Evolutionary conservation across 169 alveolate species (phyloP), one percentile per base, ranked within the genome.

Genomic region (Condylostoma magnum): DNA sequence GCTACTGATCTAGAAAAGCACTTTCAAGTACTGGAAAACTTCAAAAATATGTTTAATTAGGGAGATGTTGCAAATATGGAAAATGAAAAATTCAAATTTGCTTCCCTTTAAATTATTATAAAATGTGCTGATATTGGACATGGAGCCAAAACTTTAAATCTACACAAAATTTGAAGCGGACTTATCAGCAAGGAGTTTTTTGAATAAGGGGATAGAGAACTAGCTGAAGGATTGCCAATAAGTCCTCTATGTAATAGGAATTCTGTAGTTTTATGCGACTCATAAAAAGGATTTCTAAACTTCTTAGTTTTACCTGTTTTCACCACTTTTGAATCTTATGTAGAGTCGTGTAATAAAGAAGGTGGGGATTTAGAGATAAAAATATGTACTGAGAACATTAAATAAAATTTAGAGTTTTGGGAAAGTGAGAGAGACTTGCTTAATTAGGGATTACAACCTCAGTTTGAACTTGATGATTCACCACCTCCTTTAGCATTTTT

Each of bases 121-220:
- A 68, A 68, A n/a, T 47, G 68, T 22, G 77, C 77, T 15, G 77
- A 68, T 65, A 56, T 68, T 0, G 77, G 77, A 2, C 77, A 68
- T 47, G 38, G 63, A 5, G 69, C 63, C 6, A 68, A 51, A 46
- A 41, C 33, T 3, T 30, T 37, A 12, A 30, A 48, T 20, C 20
- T 68, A 22, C 77, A 68, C 43, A 41, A 68, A 43, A 41, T 27
- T 31, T 68, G 70, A 41, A 50, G 56, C 50, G 15, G 28, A 22
- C 43, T 65, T 30, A 48, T 68, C 10, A 4, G 48, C 2, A 84
- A 83, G 48, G 94, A 87, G 63, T 84, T 87, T 69, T 87, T 84
- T 80, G 22, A 60, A 8, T 85, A 87, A 77, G 94, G 94, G 6
- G 94, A 87, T 57, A 66, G 53, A 38, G 94, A 87, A 57, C 80